A percentile compares a stretch with the other conserved stretches of the same genome.
These are phyloP conservation scores for Marasmius oreades DNA, from an alignment of 1,284 basidiomycete genomes.

Conservation along the genomic window DNA sequence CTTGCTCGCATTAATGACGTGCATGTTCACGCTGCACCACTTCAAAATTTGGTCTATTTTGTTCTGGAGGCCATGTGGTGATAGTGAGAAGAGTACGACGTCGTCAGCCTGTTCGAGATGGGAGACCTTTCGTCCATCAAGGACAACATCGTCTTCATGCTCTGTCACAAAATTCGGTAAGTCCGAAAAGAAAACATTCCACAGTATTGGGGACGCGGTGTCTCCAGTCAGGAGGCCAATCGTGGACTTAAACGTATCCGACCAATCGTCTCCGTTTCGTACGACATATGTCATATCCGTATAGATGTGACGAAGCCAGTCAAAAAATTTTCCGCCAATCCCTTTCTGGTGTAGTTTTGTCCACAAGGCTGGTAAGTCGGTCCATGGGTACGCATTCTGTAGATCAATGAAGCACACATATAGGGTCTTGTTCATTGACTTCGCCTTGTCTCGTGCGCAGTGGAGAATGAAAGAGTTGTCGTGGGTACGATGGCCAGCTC, in stretches of 20 bases:
- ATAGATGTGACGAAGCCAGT: background rate
- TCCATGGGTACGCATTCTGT: conserved; percentile 10
- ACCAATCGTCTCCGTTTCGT: background rate
- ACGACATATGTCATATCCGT: background rate
- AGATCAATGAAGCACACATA: conserved; percentile 12
- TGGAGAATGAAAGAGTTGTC: conserved; percentile 12
- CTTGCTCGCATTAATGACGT: no score
- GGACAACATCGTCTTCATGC: no score
- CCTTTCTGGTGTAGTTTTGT: background rate
- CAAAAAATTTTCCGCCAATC: background rate
- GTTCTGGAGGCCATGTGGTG: no score
- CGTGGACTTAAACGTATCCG: background rate
- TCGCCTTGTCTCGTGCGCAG: conserved; percentile 3
- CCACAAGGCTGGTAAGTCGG: conserved; percentile 3
- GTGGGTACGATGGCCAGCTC: conserved; percentile 1
- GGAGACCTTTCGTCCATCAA: no score
- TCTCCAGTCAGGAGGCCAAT: no score
- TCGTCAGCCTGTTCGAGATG: no score
- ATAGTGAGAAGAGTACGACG: no score
- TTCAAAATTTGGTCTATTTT: no score
- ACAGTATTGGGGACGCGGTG: no score
- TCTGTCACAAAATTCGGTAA: no score
- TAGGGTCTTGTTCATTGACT: conserved; percentile 6
- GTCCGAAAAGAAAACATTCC: no score
- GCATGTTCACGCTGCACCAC: no score